Evolutionary conservation across 1,284 basidiomycete genomes (phyloP).

Genomic region (Ceratobasidium sp.): DNA sequence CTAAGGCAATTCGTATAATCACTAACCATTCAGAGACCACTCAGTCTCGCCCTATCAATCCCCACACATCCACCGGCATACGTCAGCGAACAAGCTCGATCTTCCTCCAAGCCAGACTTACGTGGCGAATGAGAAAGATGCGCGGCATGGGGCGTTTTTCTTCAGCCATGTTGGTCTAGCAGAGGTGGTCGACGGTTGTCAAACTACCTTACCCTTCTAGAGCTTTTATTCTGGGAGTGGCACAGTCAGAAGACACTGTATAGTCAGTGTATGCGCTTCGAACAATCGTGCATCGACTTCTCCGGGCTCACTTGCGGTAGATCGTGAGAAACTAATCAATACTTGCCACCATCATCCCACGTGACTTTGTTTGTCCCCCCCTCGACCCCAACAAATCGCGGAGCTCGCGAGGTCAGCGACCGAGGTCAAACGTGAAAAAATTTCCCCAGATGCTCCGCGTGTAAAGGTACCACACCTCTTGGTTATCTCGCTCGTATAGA

Average conservation of each 20-base stretch:
- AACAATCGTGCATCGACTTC: constrained; percentile 26
- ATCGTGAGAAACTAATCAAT: constrained; percentile 30
- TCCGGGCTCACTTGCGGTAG: constrained; percentile 40
- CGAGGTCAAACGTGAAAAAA: constrained; percentile 4
- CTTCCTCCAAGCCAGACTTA: constrained; percentile 53
- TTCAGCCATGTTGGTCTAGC: constrained; percentile 21
- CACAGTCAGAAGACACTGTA: background rate
- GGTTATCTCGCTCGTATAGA: background rate
- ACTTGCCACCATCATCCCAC: constrained; percentile 15
- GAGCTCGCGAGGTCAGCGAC: constrained; percentile 1
- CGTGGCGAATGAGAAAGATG: constrained; percentile 81
- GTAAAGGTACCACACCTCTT: background rate
- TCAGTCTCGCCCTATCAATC: constrained; percentile 82
- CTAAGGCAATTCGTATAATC: constrained; percentile 54
- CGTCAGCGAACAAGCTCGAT: constrained; percentile 1
- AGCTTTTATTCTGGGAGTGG: constrained; percentile 25
- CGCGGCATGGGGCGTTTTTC: constrained; percentile 70
- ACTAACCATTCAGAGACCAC: constrained; percentile 86
- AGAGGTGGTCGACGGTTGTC: constrained; percentile 10
- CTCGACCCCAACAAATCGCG: constrained; percentile 14
- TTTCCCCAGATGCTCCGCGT: background rate
- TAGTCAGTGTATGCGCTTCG: constrained; percentile 25
- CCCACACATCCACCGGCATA: constrained; percentile 36
- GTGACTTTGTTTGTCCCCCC: background rate
- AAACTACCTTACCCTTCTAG: background rate